These are phyloP conservation scores for Acanthamoeba healyi DNA, from an alignment of 208 protist genomes.

Conservation along the genomic window DNA sequence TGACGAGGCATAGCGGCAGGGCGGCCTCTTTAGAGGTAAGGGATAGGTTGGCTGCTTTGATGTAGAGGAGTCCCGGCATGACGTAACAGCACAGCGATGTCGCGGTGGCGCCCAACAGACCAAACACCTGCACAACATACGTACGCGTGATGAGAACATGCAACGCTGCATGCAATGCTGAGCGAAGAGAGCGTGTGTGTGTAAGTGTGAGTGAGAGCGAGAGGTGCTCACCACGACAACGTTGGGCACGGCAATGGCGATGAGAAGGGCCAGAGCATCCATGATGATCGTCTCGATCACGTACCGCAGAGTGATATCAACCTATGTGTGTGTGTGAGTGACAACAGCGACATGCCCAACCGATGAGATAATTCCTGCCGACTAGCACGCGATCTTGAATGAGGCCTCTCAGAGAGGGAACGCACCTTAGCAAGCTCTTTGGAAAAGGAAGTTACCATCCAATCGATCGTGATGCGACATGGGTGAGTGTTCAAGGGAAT, in stretches of 20 bases:
- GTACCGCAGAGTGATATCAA: slow-evolving; percentile 35
- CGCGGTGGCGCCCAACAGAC: slow-evolving; percentile 54
- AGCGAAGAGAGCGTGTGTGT: not conserved
- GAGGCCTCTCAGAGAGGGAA: not conserved
- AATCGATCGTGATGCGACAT: slow-evolving; percentile 67
- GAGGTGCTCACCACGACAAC: slow-evolving; percentile 10
- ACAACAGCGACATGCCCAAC: not conserved
- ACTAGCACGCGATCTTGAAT: not conserved
- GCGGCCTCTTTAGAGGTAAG: not conserved
- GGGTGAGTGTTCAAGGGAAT: slow-evolving; percentile 73
- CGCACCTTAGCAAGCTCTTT: slow-evolving; percentile 33
- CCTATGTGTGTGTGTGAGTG: not conserved
- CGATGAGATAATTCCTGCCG: too few species aligned
- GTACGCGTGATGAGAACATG: not conserved
- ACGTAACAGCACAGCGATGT: slow-evolving; percentile 61
- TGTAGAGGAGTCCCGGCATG: slow-evolving; percentile 50
- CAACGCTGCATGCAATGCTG: not conserved
- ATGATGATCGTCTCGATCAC: slow-evolving; percentile 61
- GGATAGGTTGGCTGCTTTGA: slow-evolving; percentile 44
- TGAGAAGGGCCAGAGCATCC: slow-evolving; percentile 15
- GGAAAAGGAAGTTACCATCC: slow-evolving; percentile 38
- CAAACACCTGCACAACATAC: not conserved
- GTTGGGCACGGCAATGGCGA: slow-evolving; percentile 64
- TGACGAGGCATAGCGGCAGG: slow-evolving; percentile 17
- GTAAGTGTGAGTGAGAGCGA: not conserved